Evolutionary conservation across 768 basidiomycete species (phyloP), one percentile per base, ranked within the genome.

Genomic region (Leucocoprinus birnbaumii): DNA sequence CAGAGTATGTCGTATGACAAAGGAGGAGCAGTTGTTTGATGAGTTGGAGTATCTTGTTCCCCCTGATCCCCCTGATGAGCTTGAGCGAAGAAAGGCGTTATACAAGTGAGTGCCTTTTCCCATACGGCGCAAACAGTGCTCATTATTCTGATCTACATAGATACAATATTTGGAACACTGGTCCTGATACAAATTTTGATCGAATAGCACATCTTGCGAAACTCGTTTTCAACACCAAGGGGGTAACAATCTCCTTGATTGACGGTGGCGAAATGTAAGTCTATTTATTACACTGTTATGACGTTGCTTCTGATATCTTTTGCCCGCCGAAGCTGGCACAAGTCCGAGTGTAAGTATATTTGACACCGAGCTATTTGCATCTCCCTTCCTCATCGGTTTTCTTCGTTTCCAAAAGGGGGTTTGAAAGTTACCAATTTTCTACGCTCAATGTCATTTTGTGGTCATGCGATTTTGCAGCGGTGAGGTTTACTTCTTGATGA

Each of bases 191-290:
- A 58, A 95, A 96, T 66, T 97, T 98, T 65, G 94, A 97, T 68
- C 83, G 95, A 16, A 95, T 97, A 60, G 91, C 87, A 14, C 93
- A 96, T 67, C 80, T 98, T 24, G 90, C 89, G 38, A 95, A 95
- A 71, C 74, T 97, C 38, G 95, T 98, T 6, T 98, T 98, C 70
- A 89, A 80, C 63, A 90, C 94, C 1, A 91, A 90, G 66, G 86
- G 89, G 13, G 94, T 95, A 2, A 68, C 84, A 21, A 89, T 98
- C 19, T 83, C 87, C 7, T 72, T 96, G 35, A 78, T 94, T n/a
- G 94, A 96, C 65, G 85, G 84, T 11, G 83, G 85, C 41, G 87
- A 90, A 56, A 89, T 92, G 88, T 91, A 71, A 69, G 87, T 51
- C 51, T 37, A 50, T 53, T 57, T 54, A 13, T 31, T 35, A n/a